A percentile compares a stretch with the other conserved stretches of the same genome.
These are phyloP conservation scores for Eucalyptus pauciflora DNA, from an alignment of 345 rosid genomes.

Conservation along the genomic window DNA sequence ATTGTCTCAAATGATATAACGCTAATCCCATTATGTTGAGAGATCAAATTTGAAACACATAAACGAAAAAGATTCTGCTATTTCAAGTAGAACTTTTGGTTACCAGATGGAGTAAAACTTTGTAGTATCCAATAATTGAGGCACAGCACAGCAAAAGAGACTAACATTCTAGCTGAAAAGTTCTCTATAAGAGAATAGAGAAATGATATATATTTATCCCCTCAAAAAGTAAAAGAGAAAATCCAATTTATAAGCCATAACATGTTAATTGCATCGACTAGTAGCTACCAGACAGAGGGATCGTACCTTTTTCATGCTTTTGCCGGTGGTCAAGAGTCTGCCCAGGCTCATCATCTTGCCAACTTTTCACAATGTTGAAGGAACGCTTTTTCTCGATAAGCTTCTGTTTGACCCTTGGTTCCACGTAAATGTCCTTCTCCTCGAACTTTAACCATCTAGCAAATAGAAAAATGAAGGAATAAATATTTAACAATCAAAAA, in stretches of 20 bases:
- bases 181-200: background rate
- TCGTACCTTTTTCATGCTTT: background rate
- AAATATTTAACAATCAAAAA: background rate
- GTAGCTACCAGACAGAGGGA: background rate
- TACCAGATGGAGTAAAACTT: background rate
- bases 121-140: background rate
- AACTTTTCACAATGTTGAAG: slow-evolving; percentile 66
- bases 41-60: background rate
- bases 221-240: background rate
- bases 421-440: slow-evolving; percentile 64
- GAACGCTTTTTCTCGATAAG: slow-evolving; percentile 58
- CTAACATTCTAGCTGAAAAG: background rate
- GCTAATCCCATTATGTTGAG: background rate
- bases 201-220: background rate
- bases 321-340: background rate
- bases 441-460: slow-evolving; percentile 77
- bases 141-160: background rate
- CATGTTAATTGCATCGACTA: background rate
- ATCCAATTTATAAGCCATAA: background rate
- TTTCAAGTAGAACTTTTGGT: background rate
- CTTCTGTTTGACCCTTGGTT: slow-evolving; percentile 69
- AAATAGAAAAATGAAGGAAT: background rate
- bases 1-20: background rate
- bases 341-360: slow-evolving; percentile 68
- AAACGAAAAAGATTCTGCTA: background rate